A percentile compares a stretch with the other conserved stretches of the same genome.
These are phyloP conservation scores for Cytospora piceae DNA, from an alignment of 2,329 filamentous ascomycete species.

Conservation along the genomic window DNA sequence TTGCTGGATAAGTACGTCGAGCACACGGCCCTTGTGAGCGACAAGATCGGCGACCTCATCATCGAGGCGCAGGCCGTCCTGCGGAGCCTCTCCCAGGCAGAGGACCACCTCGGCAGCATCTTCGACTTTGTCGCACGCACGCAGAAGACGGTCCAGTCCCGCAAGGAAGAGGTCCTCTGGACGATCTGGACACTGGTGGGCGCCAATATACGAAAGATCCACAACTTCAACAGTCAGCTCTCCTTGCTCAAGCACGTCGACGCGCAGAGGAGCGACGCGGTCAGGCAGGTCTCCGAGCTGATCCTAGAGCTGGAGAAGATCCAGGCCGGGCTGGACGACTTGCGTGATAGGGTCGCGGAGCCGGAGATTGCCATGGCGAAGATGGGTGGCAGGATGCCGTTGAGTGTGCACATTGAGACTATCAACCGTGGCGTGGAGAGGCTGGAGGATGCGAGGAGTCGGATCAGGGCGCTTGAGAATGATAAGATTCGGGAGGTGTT, in stretches of 20 bases:
- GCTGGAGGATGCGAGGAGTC: conserved; percentile 65
- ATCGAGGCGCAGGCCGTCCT: conserved; percentile 71
- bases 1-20: conserved; percentile 76
- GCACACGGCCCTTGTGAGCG: conserved; percentile 71
- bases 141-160: conserved; percentile 58
- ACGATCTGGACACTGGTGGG: conserved; percentile 76
- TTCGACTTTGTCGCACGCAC: conserved; percentile 69
- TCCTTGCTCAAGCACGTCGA: conserved; percentile 67
- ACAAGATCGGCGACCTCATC: conserved; percentile 70
- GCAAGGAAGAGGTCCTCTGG: conserved; percentile 68
- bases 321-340: conserved; percentile 68
- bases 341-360: conserved; percentile 70
- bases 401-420: conserved; percentile 75
- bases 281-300: conserved; percentile 69
- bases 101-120: conserved; percentile 71
- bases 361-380: conserved; percentile 59
- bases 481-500: conserved; percentile 59
- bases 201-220: conserved; percentile 64
- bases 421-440: conserved; percentile 75
- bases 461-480: conserved; percentile 62
- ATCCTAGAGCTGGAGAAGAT: conserved; percentile 76
- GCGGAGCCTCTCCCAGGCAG: conserved; percentile 66
- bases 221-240: conserved; percentile 66
- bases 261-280: conserved; percentile 66
- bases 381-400: conserved; percentile 54